Conservation (phyloP, 2,329 filamentous ascomycete species). For the Hypoxylon sp. region DNA sequence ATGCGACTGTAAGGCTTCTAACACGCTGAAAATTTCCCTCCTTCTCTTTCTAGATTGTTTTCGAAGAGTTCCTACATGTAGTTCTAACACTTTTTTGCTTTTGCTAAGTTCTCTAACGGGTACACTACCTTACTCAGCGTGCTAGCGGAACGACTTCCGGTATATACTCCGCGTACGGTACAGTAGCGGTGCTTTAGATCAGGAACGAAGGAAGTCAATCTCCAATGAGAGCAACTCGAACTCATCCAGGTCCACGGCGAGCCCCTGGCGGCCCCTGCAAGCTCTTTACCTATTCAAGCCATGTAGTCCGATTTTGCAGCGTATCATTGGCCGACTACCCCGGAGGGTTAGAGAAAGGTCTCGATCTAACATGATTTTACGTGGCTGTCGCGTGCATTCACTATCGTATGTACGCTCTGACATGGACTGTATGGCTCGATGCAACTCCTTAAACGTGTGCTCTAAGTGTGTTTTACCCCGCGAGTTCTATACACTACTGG, state of each 20-base stretch:
- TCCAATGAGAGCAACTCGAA: neutral
- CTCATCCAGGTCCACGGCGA: conserved; percentile 1
- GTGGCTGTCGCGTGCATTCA: neutral
- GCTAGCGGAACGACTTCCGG: neutral
- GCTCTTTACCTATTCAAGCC: conserved; percentile 35
- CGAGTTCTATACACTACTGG: neutral
- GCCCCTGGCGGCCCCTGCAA: conserved; percentile 4
- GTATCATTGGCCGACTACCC: conserved; percentile 21
- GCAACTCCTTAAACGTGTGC: conserved; percentile 3
- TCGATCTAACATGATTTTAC: conserved; percentile 5
- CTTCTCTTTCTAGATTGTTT: neutral
- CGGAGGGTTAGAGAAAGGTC: conserved; percentile 8
- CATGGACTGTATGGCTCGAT: conserved; percentile 3
- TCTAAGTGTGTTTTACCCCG: conserved; percentile 1
- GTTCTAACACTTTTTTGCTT: neutral
- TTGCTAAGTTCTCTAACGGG: neutral
- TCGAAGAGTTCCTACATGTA: neutral
- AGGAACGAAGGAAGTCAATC: neutral
- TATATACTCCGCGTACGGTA: too few species aligned
- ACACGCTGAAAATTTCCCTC: conserved; percentile 12
- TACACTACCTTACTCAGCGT: neutral
- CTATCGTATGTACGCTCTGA: conserved; percentile 8
- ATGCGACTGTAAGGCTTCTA: conserved; percentile 29
- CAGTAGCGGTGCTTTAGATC: conserved; percentile 3
- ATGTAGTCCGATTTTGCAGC: neutral